phyloP scores from a whole-genome alignment of 2,329 filamentous ascomycete genomes.

The Tolypocladium tundrense region DNA sequence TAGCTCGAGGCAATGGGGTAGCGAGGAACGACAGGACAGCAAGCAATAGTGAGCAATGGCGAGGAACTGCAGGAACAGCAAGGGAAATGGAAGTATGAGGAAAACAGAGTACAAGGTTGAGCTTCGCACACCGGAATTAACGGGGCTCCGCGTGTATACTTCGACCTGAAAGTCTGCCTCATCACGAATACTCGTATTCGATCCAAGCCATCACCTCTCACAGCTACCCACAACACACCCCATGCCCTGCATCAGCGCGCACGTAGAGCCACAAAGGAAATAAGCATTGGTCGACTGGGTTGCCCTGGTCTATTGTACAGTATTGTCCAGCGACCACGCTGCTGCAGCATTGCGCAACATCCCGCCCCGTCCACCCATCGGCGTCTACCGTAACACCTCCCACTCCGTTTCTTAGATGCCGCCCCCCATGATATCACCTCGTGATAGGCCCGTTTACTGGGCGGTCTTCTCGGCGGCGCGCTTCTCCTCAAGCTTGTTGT shows the following conservation, averaged over 20 bases:
- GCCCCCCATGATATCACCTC: background rate
- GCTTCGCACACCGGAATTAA: too few species aligned
- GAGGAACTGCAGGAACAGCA: background rate
- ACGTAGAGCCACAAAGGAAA: background rate
- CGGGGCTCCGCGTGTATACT: background rate
- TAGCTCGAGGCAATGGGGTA: background rate
- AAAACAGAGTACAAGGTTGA: background rate
- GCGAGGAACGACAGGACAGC: background rate
- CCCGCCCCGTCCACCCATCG: slow-evolving; percentile 3
- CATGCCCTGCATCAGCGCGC: background rate
- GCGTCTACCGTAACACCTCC: background rate
- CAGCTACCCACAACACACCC: background rate
- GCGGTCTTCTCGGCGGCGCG: slow-evolving; percentile 30
- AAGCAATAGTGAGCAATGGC: background rate
- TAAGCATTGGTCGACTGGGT: slow-evolving; percentile 13
- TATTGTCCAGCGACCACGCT: slow-evolving; percentile 13
- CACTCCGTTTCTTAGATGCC: slow-evolving; percentile 1
- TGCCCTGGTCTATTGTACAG: slow-evolving; percentile 18
- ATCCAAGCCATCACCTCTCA: background rate
- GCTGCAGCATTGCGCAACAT: slow-evolving; percentile 9
- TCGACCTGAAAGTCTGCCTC: background rate
- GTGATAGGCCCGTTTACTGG: slow-evolving; percentile 8
- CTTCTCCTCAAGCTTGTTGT: slow-evolving; percentile 47
- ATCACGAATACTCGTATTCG: background rate
- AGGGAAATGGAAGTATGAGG: background rate